Base-by-base conservation (phyloP, 148 eudicot species). In the Gaultheria prostrata region DNA sequence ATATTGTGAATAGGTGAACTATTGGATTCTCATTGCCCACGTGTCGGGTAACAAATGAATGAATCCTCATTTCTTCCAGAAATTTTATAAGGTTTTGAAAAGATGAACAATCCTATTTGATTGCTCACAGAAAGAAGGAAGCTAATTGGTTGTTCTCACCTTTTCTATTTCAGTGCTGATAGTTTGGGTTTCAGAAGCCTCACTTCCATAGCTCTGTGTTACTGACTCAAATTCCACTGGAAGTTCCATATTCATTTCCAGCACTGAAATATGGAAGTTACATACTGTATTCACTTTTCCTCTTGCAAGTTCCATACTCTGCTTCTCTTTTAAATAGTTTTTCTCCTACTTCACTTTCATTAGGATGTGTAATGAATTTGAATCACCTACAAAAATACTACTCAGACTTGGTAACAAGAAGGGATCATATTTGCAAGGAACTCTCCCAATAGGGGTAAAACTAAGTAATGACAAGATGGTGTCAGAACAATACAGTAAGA, bases 151-250 rank as follows among this genome's bases (percentile, higher is more conserved):
- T 80, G 76, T 28, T 69, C 57, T 78, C 11, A 84, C 86, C 77
- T 79, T 59, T 71, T 79, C 79, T 32, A 46, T 21, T 14, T 46
- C 17, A n/a, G 63, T 46, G 63, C 45, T 24, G 61, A 72, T 45
- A 8, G 59, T 70, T 71, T 59, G 45, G 21, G 13, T 14, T 30
- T 72, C 82, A 8, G 43, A 70, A 54, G 61, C 57, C n/a, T 69
- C 70, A 63, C 50, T 78, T 69, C 76, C 73, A 45, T 54, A 63
- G 67, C 12, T 26, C 33, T 78, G n/a, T 20, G 54, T 48, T 77
- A 28, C 85, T 65, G 63, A 54, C 28, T 83, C 82, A n/a, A 33
- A 9, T 21, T 83, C 63, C 30, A n/a, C 39, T 67, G 57, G n/a
- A n/a, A n/a, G n/a, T n/a, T n/a, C n/a, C n/a, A n/a, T n/a, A n/a